Conservation (phyloP, 345 rosid genomes). For the Fremontodendron californicum region DNA sequence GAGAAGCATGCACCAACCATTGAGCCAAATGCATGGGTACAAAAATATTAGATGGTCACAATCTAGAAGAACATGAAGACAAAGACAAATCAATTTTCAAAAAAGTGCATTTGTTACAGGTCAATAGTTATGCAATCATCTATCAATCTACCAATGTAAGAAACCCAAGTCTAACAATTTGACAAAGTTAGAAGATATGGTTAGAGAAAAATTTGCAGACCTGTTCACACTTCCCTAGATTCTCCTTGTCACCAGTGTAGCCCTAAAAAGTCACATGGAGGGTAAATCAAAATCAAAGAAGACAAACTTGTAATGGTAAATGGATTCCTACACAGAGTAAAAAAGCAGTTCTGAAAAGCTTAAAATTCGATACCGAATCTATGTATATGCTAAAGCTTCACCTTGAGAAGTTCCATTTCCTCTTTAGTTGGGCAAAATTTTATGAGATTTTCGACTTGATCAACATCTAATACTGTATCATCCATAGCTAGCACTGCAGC, state of each 20-base stretch:
- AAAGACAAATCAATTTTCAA: background rate
- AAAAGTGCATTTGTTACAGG: background rate
- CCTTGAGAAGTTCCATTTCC: conserved; percentile 99
- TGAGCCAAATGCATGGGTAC: background rate
- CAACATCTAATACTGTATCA: conserved; percentile 83
- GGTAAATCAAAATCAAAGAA: conserved; percentile 11
- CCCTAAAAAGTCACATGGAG: conserved; percentile 35
- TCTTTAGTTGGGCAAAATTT: conserved; percentile 98
- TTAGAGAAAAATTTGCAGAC: conserved; percentile 34
- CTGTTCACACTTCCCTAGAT: conserved; percentile 97
- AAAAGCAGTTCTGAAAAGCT: conserved; percentile 10
- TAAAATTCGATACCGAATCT: conserved; percentile 11
- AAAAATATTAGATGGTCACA: background rate
- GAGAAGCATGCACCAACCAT: background rate
- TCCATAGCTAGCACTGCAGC: conserved; percentile 98
- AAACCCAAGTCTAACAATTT: background rate
- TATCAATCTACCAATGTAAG: background rate
- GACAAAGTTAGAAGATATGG: conserved; percentile 11
- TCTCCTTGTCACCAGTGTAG: conserved; percentile 77
- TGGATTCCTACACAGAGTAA: background rate
- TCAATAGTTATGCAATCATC: background rate
- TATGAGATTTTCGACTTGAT: conserved; percentile 97
- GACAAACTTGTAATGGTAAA: background rate
- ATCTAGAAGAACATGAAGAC: background rate
- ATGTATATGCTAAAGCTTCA: conserved; percentile 30